A percentile compares a stretch with the other conserved stretches of the same genome.
Conservation (phyloP, 306 rosid species). For the Cercis canadensis region DNA sequence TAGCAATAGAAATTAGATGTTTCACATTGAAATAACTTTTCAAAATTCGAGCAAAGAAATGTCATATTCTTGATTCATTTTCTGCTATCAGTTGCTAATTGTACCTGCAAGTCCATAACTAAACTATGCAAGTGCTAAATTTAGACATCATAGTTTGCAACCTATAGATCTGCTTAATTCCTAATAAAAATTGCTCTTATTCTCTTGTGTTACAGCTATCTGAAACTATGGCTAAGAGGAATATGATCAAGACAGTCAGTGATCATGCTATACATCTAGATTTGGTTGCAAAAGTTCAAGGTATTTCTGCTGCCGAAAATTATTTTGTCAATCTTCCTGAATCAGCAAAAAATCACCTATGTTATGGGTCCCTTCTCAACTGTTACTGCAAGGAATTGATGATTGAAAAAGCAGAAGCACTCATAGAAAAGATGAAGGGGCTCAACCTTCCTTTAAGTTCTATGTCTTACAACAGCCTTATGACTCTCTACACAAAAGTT, state of each 20-base stretch:
- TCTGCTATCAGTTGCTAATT: background rate
- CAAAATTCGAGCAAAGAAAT: slow-evolving; percentile 5
- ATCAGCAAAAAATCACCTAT: slow-evolving; percentile 75
- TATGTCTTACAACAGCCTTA: slow-evolving; percentile 79
- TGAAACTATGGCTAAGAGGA: slow-evolving; percentile 73
- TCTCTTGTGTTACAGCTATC: slow-evolving; percentile 62
- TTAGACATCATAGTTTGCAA: background rate
- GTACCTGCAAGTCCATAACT: background rate
- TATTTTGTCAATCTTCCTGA: slow-evolving; percentile 81
- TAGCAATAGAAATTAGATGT: background rate
- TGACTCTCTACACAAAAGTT: slow-evolving; percentile 79
- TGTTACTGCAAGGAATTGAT: slow-evolving; percentile 89
- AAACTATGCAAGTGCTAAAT: slow-evolving; percentile 3
- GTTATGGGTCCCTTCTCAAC: slow-evolving; percentile 83
- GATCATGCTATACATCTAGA: slow-evolving; percentile 93
- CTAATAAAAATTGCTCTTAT: background rate
- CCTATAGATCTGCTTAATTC: background rate
- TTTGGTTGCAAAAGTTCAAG: slow-evolving; percentile 75
- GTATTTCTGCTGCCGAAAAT: slow-evolving; percentile 74
- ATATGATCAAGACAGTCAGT: slow-evolving; percentile 78
- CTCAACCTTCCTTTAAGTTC: slow-evolving; percentile 72
- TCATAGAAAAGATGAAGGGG: slow-evolving; percentile 86
- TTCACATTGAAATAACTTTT: slow-evolving; percentile 10
- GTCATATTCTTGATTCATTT: slow-evolving; percentile 21
- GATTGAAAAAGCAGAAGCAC: slow-evolving; percentile 85